Evolutionary conservation across 73 alveolate genomes (phyloP).

Genomic region (Tetrahymena elliotti): DNA sequence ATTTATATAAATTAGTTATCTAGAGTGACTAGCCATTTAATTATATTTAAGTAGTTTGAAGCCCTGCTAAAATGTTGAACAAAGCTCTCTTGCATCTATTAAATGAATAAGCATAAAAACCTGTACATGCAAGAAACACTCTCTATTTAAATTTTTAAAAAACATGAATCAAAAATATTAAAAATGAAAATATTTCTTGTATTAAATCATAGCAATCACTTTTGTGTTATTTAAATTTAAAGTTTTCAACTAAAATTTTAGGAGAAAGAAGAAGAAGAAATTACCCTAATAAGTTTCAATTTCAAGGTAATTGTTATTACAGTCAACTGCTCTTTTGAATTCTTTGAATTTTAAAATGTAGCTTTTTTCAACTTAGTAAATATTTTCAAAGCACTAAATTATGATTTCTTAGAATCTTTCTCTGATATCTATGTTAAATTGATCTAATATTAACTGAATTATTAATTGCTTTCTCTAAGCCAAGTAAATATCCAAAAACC

Average conservation of each 20-base stretch:
- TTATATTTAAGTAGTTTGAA: background rate
- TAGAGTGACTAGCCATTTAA: background rate
- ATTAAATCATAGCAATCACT: no score
- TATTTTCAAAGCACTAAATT: background rate
- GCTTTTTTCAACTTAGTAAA: background rate
- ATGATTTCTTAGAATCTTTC: background rate
- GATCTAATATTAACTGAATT: background rate
- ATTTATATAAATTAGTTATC: background rate
- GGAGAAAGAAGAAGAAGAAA: background rate
- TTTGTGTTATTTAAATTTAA: background rate
- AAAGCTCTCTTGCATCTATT: background rate
- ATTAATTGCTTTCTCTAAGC: background rate
- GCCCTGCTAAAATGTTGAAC: background rate
- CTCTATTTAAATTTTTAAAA: background rate
- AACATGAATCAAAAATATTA: no score
- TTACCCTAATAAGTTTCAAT: background rate
- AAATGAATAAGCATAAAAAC: background rate
- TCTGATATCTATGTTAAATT: background rate
- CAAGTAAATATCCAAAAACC: background rate
- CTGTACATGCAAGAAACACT: background rate
- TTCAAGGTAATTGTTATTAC: background rate
- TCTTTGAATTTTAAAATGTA: background rate
- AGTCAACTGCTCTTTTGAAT: background rate
- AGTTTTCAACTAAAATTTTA: background rate
- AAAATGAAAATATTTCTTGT: no score